These are phyloP conservation scores for Thinopyrum obtusiflorum DNA, from an alignment of 202 grass and related monocot species.

Conservation along the genomic window DNA sequence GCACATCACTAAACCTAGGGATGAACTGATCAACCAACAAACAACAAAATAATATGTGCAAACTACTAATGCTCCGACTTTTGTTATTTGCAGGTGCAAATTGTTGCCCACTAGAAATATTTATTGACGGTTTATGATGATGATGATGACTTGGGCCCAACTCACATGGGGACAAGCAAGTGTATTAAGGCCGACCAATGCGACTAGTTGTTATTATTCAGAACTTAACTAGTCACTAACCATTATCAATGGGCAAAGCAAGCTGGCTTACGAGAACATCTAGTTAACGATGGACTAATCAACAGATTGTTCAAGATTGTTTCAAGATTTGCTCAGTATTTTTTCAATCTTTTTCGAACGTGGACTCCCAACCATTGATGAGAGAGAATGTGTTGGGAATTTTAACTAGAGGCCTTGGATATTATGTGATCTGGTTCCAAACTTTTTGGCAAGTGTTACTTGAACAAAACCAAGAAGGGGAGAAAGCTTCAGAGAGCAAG, in stretches of 20 bases:
- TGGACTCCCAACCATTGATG: conserved; percentile 36
- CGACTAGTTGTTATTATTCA: background rate
- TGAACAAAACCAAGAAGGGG: background rate
- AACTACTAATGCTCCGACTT: conserved; percentile 4
- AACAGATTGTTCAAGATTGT: conserved; percentile 31
- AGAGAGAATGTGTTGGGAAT: background rate
- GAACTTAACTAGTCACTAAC: background rate
- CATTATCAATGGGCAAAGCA: conserved; percentile 8
- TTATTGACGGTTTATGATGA: conserved; percentile 40
- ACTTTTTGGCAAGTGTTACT: conserved; percentile 19
- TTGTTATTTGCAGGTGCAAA: conserved; percentile 17
- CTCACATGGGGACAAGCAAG: conserved; percentile 43
- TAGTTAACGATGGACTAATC: conserved; percentile 22
- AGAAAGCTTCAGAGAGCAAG: background rate
- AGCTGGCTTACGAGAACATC: conserved; percentile 34
- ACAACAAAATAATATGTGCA: background rate
- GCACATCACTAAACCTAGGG: conserved; percentile 2
- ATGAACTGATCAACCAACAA: conserved; percentile 8
- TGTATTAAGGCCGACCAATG: background rate
- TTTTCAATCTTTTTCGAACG: background rate
- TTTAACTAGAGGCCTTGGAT: background rate
- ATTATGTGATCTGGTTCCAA: conserved; percentile 6
- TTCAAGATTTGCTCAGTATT: conserved; percentile 17
- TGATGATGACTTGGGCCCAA: conserved; percentile 35
- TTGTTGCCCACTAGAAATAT: conserved; percentile 28